Conservation (phyloP, 257 asterid genomes). For the Solanum phureja region DNA sequence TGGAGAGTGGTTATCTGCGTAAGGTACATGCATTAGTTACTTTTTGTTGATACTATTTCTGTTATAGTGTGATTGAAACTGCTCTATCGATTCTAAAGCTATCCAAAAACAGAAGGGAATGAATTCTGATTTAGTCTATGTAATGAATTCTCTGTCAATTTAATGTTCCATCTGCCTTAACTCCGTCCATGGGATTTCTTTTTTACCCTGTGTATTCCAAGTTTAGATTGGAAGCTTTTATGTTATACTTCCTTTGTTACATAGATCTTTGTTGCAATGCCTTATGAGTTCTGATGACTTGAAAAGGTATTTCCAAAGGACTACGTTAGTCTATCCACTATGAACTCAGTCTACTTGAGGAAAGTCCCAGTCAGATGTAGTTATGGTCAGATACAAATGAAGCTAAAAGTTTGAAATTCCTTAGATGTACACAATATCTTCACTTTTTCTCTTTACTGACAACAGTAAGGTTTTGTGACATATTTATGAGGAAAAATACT, state of each 20-base stretch:
- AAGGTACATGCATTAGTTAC: not conserved
- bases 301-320: not conserved
- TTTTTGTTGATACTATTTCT: not conserved
- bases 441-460: not conserved
- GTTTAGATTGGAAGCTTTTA: not conserved
- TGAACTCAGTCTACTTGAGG: not conserved
- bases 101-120: not conserved
- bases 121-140: not conserved
- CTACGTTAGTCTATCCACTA: not conserved
- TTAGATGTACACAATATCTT: not conserved
- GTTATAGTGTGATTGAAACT: not conserved
- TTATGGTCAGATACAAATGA: not conserved
- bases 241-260: not conserved
- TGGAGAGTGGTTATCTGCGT: slow-evolving; percentile 1
- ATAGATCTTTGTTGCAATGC: not conserved
- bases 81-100: not conserved
- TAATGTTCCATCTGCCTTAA: not conserved
- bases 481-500: not conserved
- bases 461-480: not conserved
- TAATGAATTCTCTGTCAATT: not conserved
- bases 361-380: not conserved
- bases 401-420: not conserved
- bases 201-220: not conserved
- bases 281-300: not conserved
- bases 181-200: not conserved